phyloP scores from a whole-genome alignment of 768 basidiomycete species.

The Rhodotorula diobovata region DNA sequence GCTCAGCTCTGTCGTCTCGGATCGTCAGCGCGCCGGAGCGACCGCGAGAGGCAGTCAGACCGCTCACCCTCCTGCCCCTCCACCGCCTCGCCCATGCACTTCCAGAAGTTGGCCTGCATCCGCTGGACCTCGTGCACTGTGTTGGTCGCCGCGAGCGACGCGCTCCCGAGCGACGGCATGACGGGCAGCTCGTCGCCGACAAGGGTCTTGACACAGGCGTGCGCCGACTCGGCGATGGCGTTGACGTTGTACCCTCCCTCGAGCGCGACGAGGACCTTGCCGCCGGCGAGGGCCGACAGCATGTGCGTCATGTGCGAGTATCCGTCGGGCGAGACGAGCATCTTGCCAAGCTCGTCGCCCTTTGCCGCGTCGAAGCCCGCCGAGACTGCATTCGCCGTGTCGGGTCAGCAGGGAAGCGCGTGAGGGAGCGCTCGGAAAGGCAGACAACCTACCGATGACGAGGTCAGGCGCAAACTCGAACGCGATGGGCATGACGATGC shows the following conservation, averaged over 20 bases:
- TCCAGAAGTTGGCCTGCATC: conserved; percentile 89
- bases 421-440: too few relatives aligned
- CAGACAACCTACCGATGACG: conserved; percentile 77
- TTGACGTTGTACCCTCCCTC: conserved; percentile 97
- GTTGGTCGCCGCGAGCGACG: conserved; percentile 76
- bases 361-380: conserved; percentile 95
- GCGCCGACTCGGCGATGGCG: conserved; percentile 76
- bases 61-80: conserved; percentile 71
- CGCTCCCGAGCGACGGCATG: conserved; percentile 62
- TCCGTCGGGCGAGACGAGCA: conserved; percentile 81
- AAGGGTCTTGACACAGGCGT: conserved; percentile 81
- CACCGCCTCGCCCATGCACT: conserved; percentile 71
- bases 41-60: too few relatives aligned
- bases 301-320: conserved; percentile 99
- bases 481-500: conserved; percentile 92
- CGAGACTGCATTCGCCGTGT: conserved; percentile 61
- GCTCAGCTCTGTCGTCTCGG: conserved; percentile 3
- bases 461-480: conserved; percentile 93
- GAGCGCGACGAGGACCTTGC: conserved; percentile 83
- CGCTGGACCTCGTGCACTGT: conserved; percentile 82
- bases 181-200: conserved; percentile 80
- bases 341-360: conserved; percentile 87
- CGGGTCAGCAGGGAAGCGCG: not conserved
- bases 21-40: not conserved
- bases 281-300: conserved; percentile 79